Percentiles rank a stretch among this genome's conserved stretches.
Evolutionary conservation across 108 stramenopile species (phyloP).

Genomic region (Cyclotella sp.): DNA sequence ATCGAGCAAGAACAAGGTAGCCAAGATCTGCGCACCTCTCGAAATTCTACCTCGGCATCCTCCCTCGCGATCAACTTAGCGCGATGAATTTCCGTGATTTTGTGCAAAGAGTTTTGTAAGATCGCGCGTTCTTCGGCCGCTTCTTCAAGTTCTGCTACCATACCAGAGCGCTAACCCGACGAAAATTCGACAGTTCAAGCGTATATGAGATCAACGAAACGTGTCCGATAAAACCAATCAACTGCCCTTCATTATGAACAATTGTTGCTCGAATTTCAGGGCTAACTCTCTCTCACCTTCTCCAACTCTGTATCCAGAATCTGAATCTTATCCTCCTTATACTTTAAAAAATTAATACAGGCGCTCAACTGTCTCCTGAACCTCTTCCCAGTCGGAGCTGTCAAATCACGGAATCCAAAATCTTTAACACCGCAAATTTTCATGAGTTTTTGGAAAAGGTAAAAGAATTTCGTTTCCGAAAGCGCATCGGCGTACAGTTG

Average conservation of each 20-base stretch:
- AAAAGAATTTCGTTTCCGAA: conserved; percentile 83
- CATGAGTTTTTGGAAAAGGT: conserved; percentile 80
- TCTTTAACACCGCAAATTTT: conserved; percentile 83
- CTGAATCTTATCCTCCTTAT: conserved; percentile 86
- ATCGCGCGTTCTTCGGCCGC: conserved; percentile 65
- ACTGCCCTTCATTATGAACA: too few relatives aligned
- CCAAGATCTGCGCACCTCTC: conserved; percentile 39
- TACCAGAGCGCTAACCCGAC: conserved; percentile 65
- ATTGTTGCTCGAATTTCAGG: not conserved
- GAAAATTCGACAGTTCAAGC: too few relatives aligned
- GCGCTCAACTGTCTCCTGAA: conserved; percentile 90
- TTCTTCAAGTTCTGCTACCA: conserved; percentile 69
- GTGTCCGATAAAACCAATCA: too few relatives aligned
- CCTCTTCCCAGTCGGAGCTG: conserved; percentile 70
- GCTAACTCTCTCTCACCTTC: conserved; percentile 37
- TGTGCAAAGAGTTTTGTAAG: conserved; percentile 54
- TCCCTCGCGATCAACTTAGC: conserved; percentile 59
- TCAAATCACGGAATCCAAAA: conserved; percentile 91
- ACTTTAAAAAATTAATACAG: conserved; percentile 94
- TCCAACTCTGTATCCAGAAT: conserved; percentile 66
- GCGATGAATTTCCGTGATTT: conserved; percentile 44
- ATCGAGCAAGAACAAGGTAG: not conserved
- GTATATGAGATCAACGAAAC: too few relatives aligned
- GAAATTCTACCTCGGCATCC: conserved; percentile 74
- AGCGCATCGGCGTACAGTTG: conserved; percentile 89